A percentile compares a stretch with the other conserved stretches of the same genome.
phyloP scores from a whole-genome alignment of 495 filamentous ascomycete genomes.

The Lophium mytilinum region DNA sequence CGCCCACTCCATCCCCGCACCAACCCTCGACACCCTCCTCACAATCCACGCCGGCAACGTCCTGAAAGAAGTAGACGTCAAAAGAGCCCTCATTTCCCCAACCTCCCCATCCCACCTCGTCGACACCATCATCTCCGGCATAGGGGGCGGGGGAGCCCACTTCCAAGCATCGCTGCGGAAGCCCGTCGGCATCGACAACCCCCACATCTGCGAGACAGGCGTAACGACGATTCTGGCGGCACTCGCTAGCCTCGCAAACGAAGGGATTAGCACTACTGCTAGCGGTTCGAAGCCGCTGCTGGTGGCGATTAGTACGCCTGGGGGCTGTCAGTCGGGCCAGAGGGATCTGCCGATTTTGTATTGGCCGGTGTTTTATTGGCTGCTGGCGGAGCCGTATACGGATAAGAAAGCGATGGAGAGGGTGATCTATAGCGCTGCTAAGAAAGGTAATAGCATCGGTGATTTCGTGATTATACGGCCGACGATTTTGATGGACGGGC shows the following conservation, averaged over 20 bases:
- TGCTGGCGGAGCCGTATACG: slow-evolving; percentile 44
- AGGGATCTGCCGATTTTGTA: slow-evolving; percentile 47
- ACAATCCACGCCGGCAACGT: slow-evolving; percentile 31
- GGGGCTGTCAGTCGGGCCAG: slow-evolving; percentile 34
- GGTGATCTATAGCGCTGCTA: slow-evolving; percentile 26
- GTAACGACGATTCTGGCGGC: slow-evolving; percentile 41
- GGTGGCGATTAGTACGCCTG: slow-evolving; percentile 46
- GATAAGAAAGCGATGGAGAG: slow-evolving; percentile 58
- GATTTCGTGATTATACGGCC: slow-evolving; percentile 44
- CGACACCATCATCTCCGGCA: slow-evolving; percentile 30
- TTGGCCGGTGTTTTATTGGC: slow-evolving; percentile 43
- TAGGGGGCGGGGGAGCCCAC: slow-evolving; percentile 25
- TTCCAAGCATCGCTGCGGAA: slow-evolving; percentile 24
- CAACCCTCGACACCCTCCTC: slow-evolving; percentile 22
- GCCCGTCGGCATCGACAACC: slow-evolving; percentile 42
- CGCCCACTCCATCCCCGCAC: slow-evolving; percentile 22
- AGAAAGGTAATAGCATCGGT: slow-evolving; percentile 14
- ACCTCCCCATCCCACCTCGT: slow-evolving; percentile 12
- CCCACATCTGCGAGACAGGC: slow-evolving; percentile 48
- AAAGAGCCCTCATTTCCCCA: slow-evolving; percentile 15
- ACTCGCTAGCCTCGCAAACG: slow-evolving; percentile 20
- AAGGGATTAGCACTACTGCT: slow-evolving; percentile 1
- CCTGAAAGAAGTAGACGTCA: slow-evolving; percentile 24
- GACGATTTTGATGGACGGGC: slow-evolving; percentile 29
- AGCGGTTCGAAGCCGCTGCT: slow-evolving; percentile 37